Conservation (phyloP, 768 basidiomycete species). For the Lactifluus hygrophoroides region DNA sequence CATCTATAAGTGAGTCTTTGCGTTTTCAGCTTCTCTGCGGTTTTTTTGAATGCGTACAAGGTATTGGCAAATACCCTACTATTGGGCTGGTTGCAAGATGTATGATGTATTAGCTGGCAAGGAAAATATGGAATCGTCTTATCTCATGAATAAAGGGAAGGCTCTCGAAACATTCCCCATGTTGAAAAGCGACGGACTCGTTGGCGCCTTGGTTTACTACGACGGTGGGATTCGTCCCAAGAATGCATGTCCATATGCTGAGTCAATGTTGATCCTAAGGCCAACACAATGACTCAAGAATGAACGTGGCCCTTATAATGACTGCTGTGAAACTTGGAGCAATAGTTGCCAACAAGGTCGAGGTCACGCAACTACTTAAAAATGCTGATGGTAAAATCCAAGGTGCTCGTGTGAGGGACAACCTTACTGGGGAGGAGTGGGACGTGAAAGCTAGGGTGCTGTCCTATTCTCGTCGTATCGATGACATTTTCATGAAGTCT, state of each 20-base stretch:
- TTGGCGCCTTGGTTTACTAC: conserved; percentile 94
- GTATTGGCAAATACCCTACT: conserved; percentile 97
- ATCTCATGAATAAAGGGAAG: conserved; percentile 91
- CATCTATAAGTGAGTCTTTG: conserved; percentile 73
- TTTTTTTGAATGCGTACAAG: conserved; percentile 28
- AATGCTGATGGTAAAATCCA: conserved; percentile 49
- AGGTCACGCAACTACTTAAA: conserved; percentile 75
- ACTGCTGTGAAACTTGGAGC: conserved; percentile 92
- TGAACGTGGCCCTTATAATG: conserved; percentile 95
- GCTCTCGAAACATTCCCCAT: conserved; percentile 94
- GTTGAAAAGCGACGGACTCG: conserved; percentile 86
- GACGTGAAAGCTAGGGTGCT: conserved; percentile 69
- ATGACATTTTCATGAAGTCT: not conserved
- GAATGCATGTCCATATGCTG: conserved; percentile 26
- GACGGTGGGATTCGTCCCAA: conserved; percentile 55
- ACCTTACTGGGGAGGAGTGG: conserved; percentile 75
- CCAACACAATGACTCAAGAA: conserved; percentile 96
- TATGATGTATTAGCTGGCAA: conserved; percentile 93
- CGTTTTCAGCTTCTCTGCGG: not conserved
- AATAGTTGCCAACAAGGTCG: conserved; percentile 79
- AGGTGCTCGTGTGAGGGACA: conserved; percentile 74
- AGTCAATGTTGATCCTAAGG: conserved; percentile 36
- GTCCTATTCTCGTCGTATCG: not conserved
- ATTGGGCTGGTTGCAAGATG: conserved; percentile 90
- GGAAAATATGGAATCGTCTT: conserved; percentile 94